Evolutionary conservation across 1,284 basidiomycete species (phyloP).

Genomic region (Mycena sp.): DNA sequence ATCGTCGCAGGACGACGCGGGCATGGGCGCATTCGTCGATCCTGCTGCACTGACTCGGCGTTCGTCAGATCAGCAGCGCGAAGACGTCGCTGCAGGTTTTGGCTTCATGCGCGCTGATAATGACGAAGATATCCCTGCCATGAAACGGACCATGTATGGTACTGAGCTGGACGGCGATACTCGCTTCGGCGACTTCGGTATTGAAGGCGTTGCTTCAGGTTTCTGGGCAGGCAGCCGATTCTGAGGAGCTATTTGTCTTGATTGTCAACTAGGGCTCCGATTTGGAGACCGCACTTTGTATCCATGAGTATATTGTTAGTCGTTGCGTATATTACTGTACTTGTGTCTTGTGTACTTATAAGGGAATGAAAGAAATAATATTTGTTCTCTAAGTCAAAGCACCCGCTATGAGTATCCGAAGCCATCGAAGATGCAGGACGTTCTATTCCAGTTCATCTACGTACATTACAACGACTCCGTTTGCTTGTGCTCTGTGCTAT

Average conservation of each 20-base stretch:
- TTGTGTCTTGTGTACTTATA: conserved; percentile 13
- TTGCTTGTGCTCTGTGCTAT: too few relatives aligned
- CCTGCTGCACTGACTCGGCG: conserved; percentile 47
- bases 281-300: background rate
- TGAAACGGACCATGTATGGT: conserved; percentile 79
- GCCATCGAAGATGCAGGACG: background rate
- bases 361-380: background rate
- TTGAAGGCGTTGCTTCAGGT: conserved; percentile 74
- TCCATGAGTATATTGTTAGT: conserved; percentile 11
- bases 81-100: conserved; percentile 15
- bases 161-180: conserved; percentile 80
- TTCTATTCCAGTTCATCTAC: too few relatives aligned
- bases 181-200: conserved; percentile 83
- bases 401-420: background rate
- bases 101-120: conserved; percentile 3
- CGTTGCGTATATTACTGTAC: conserved; percentile 21
- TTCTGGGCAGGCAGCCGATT: conserved; percentile 66
- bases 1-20: conserved; percentile 23
- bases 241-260: conserved; percentile 35
- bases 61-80: conserved; percentile 27
- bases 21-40: conserved; percentile 41
- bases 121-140: conserved; percentile 7
- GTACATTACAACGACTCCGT: too few relatives aligned
- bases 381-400: too few relatives aligned
- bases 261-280: background rate